Base-by-base conservation (phyloP, 2,329 filamentous ascomycete genomes). In the Fusarium pseudoanthophilum region DNA sequence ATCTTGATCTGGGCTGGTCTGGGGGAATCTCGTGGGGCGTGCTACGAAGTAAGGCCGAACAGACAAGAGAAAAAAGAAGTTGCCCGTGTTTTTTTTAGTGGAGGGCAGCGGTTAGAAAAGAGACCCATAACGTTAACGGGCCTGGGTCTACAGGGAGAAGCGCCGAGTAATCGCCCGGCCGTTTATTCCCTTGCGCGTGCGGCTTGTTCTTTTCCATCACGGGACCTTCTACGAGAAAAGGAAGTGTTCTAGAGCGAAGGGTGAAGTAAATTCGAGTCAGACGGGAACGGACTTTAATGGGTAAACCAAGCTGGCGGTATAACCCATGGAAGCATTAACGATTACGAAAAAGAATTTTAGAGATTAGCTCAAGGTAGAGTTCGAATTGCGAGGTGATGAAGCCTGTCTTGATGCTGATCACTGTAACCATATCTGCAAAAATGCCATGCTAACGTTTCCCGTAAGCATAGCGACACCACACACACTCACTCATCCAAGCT, bases 111-210 rank as follows among this genome's bases (percentile, higher is more conserved):
- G 71, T 72, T 69, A 71, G 64, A 69, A 69, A 28, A 34, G 5
- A 67, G 75, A 69, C 74, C 72, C 74, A 78, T 73, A 75, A 60
- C 68, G 71, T 73, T 75, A 73, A 66, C 73, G 73, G 76, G 51
- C 34, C 51, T 55, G 56, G 40, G 42, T 34, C 40, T 26, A 21
- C 39, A 60, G 55, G 60, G 58, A 81, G 79, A 81, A 81, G 80
- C 80, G 80, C 80, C 80, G 79, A 81, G 80, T 79, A 81, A 81
- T 75, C 70, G 80, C 79, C 80, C 80, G 79, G 71, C 74, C 74
- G 73, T 72, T 74, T 61, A 69, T 74, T 71, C 46, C 72, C 62
- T 61, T 40, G 51, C 51, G 51, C 59, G 46, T 20, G 48, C 48
- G 48, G 51, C 51, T 37, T 37, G 20, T 37, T 32, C 11, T 13